Percentiles rank a stretch among this genome's conserved stretches.
Conservation (phyloP, 1,139 yeast genomes). For the Suhomyces wounanorum region DNA sequence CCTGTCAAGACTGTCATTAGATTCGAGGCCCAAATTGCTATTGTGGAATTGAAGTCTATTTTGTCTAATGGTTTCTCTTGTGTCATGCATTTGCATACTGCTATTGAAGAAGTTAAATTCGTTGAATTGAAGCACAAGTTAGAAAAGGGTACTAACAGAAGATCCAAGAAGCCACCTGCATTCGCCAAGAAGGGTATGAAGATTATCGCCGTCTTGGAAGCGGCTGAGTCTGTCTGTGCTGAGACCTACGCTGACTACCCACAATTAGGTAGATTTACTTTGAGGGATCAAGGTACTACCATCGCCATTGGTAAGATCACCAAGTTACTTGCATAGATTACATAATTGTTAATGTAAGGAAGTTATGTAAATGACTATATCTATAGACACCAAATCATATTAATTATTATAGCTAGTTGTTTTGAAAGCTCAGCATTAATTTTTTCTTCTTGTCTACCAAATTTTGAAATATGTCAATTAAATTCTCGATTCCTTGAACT, state of each 20-base stretch:
- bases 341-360: not conserved
- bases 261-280: constrained; percentile 95
- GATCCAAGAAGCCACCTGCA: constrained; percentile 95
- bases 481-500: constrained; percentile 64
- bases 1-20: constrained; percentile 91
- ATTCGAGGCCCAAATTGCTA: constrained; percentile 95
- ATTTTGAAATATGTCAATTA: constrained; percentile 47
- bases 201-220: constrained; percentile 88
- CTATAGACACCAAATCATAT: not conserved
- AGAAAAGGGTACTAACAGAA: constrained; percentile 95
- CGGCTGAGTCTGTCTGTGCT: constrained; percentile 84
- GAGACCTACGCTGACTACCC: constrained; percentile 92
- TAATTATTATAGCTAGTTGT: not conserved
- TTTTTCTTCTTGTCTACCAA: constrained; percentile 13
- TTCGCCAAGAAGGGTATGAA: constrained; percentile 99
- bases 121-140: constrained; percentile 85
- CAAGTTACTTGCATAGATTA: constrained; percentile 48
- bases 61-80: constrained; percentile 94
- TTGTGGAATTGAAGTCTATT: constrained; percentile 92
- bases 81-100: constrained; percentile 98
- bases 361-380: not conserved
- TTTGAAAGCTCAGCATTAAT: not conserved
- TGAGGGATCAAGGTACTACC: constrained; percentile 97
- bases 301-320: constrained; percentile 98
- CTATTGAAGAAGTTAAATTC: constrained; percentile 91